phyloP scores from a whole-genome alignment of 768 basidiomycete genomes.

The Albatrellus ellisii region DNA sequence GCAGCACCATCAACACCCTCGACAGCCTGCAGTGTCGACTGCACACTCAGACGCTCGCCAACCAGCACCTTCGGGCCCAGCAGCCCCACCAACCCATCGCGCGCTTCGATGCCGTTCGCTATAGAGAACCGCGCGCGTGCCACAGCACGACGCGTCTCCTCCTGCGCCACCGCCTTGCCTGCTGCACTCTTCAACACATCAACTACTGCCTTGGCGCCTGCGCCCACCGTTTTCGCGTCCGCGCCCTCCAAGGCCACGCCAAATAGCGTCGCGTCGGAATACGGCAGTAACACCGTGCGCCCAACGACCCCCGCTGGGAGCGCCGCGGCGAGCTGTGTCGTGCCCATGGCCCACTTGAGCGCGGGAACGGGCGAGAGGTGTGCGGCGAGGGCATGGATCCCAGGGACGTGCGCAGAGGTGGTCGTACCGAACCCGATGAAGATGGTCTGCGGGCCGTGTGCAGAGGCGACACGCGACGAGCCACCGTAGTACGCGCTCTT shows the following conservation, averaged over 20 bases:
- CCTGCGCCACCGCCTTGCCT: conserved; percentile 33
- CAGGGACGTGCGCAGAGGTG: conserved; percentile 48
- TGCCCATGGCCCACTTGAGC: conserved; percentile 78
- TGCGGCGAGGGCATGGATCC: conserved; percentile 66
- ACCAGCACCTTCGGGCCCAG: conserved; percentile 58
- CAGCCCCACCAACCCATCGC: conserved; percentile 49
- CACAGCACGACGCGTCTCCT: conserved; percentile 69
- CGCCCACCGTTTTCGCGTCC: conserved; percentile 47
- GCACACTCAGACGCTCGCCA: conserved; percentile 41
- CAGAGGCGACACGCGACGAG: conserved; percentile 60
- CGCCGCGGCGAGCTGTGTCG: conserved; percentile 51
- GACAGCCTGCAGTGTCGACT: conserved; percentile 49
- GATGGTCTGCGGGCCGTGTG: conserved; percentile 52
- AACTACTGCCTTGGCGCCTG: conserved; percentile 58
- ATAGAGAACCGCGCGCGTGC: conserved; percentile 82
- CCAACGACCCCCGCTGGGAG: conserved; percentile 51
- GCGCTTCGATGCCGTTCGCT: conserved; percentile 54
- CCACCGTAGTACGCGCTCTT: conserved; percentile 69
- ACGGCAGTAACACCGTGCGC: conserved; percentile 68
- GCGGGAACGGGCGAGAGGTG: conserved; percentile 69
- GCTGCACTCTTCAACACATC: conserved; percentile 43
- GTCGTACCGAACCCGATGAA: conserved; percentile 83
- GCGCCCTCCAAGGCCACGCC: conserved; percentile 69
- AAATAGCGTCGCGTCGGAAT: conserved; percentile 85
- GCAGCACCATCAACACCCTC: conserved; percentile 54